phyloP scores from a whole-genome alignment of 768 basidiomycete species.

The Agaricus blazei region DNA sequence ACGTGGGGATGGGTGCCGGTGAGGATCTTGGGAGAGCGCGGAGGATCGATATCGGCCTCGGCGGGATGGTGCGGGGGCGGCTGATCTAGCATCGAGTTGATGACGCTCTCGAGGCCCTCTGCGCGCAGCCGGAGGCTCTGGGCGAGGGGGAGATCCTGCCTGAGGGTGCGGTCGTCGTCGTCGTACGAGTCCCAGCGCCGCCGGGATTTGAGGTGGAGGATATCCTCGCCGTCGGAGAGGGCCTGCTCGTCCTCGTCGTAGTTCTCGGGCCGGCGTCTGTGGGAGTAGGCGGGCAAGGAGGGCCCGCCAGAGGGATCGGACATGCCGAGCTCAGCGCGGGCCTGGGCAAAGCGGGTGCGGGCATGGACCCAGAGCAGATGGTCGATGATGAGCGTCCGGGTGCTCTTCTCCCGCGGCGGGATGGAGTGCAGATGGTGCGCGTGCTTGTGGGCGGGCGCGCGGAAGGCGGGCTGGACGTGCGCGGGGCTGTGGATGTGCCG shows the following conservation, averaged over 20 bases:
- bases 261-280: conserved; percentile 67
- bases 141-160: conserved; percentile 61
- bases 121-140: conserved; percentile 64
- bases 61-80: conserved; percentile 60
- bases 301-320: conserved; percentile 74
- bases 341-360: conserved; percentile 63
- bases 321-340: conserved; percentile 82
- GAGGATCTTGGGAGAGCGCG: conserved; percentile 36
- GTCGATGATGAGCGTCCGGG: conserved; percentile 81
- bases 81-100: conserved; percentile 76
- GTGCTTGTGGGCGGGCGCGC: conserved; percentile 79
- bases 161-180: conserved; percentile 51
- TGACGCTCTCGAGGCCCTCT: conserved; percentile 79
- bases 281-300: conserved; percentile 51
- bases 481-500: conserved; percentile 3
- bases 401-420: conserved; percentile 85
- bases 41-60: conserved; percentile 42
- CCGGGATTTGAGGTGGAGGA: conserved; percentile 44
- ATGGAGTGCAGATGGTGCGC: conserved; percentile 86
- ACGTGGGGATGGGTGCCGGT: conserved; percentile 45
- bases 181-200: conserved; percentile 41
- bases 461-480: conserved; percentile 35
- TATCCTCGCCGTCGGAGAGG: conserved; percentile 60
- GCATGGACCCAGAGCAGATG: conserved; percentile 83
- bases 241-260: conserved; percentile 72